These are phyloP conservation scores for Gossypium australe DNA, from an alignment of 345 rosid species.

Conservation along the genomic window DNA sequence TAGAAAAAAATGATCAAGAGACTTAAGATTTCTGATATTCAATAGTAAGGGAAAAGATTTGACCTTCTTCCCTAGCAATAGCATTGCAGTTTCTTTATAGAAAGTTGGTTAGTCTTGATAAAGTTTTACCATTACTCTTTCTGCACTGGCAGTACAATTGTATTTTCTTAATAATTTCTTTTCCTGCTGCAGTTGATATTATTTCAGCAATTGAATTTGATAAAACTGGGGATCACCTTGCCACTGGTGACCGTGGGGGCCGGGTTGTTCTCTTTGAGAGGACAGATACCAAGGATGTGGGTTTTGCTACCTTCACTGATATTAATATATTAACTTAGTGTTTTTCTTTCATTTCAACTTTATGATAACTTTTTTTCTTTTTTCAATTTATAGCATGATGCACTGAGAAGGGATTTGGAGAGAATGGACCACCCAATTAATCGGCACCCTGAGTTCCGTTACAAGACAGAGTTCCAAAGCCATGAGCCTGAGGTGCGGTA, in stretches of 20 bases:
- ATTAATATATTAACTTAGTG: conserved; percentile 1
- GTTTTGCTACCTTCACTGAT: conserved; percentile 21
- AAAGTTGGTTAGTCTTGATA: neutral
- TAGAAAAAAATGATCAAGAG: neutral
- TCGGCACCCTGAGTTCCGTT: conserved; percentile 77
- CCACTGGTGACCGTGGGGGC: conserved; percentile 97
- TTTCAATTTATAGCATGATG: conserved; percentile 46
- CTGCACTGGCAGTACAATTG: neutral
- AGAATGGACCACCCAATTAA: conserved; percentile 47
- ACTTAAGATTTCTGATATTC: neutral
- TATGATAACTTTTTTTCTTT: conserved; percentile 9
- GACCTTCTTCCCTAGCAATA: neutral
- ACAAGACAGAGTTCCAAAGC: conserved; percentile 92
- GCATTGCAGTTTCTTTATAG: neutral
- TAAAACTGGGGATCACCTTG: conserved; percentile 73
- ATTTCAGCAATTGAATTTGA: conserved; percentile 90
- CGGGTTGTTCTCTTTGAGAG: conserved; percentile 94
- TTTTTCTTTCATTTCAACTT: conserved; percentile 15
- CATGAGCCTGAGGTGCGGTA: conserved; percentile 83
- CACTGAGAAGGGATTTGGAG: conserved; percentile 63
- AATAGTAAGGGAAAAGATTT: neutral
- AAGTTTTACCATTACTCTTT: neutral
- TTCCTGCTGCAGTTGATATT: conserved; percentile 68
- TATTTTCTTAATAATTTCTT: conserved; percentile 10
- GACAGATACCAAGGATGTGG: conserved; percentile 61